phyloP scores from a whole-genome alignment of 78 protist species.

The Dictyostelium brefeldianum region DNA sequence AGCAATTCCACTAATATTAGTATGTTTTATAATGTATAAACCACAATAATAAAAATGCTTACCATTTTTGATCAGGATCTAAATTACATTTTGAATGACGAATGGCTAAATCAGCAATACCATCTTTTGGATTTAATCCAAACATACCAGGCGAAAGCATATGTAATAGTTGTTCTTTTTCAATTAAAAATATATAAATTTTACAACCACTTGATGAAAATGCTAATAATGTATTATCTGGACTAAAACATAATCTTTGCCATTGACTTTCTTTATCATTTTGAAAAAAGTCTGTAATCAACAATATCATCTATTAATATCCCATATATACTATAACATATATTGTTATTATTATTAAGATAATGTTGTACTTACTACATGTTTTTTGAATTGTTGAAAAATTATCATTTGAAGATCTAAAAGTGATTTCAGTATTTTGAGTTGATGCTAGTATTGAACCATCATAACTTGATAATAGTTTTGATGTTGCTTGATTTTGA shows the following conservation, averaged over 20 bases:
- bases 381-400: slow-evolving; percentile 47
- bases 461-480: slow-evolving; percentile 33
- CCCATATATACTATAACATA: not conserved
- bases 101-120: slow-evolving; percentile 61
- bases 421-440: slow-evolving; percentile 28
- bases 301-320: too few species aligned
- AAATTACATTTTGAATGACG: slow-evolving; percentile 47
- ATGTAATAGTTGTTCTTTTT: slow-evolving; percentile 7
- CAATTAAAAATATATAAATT: slow-evolving; percentile 52
- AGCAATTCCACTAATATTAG: not conserved
- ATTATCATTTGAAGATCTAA: slow-evolving; percentile 60
- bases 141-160: slow-evolving; percentile 57
- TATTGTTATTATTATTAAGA: not conserved
- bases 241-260: slow-evolving; percentile 74
- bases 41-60: not conserved
- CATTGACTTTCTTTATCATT: slow-evolving; percentile 67
- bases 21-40: not conserved
- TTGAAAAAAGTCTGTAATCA: not conserved
- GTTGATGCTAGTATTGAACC: slow-evolving; percentile 54
- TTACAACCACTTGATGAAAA: slow-evolving; percentile 73
- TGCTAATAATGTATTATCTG: slow-evolving; percentile 52
- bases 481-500: slow-evolving; percentile 42
- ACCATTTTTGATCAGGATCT: slow-evolving; percentile 43
- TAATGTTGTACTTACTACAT: slow-evolving; percentile 18
- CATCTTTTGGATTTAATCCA: slow-evolving; percentile 58